Percentiles rank a stretch among this genome's conserved stretches.
Conservation (phyloP, 495 filamentous ascomycete genomes). For the Paragyromitra xinjiangensis region DNA sequence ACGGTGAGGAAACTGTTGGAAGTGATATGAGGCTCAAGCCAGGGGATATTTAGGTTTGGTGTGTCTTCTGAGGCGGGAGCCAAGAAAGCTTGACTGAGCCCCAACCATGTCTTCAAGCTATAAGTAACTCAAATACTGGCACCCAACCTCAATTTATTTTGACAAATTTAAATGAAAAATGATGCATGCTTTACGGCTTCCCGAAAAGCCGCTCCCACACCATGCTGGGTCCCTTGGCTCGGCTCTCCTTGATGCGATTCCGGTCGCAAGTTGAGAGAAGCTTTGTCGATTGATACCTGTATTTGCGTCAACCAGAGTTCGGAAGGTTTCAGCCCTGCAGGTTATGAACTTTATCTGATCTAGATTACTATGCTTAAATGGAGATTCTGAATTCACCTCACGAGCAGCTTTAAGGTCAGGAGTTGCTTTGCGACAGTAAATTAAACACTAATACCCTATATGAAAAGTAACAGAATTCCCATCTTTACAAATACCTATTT, state of each 20-base stretch:
- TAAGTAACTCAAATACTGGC: too few species aligned
- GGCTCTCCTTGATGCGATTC: not conserved
- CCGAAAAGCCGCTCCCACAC: too few species aligned
- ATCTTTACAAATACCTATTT: not conserved
- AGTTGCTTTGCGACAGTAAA: not conserved
- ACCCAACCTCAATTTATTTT: too few species aligned
- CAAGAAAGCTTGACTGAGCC: slow-evolving; percentile 10
- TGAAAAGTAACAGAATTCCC: not conserved
- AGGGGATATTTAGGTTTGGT: not conserved
- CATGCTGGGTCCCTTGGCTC: too few species aligned
- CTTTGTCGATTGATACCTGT: not conserved
- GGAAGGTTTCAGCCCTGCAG: slow-evolving; percentile 16
- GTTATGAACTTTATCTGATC: not conserved
- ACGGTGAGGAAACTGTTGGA: not conserved
- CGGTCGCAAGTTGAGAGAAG: slow-evolving; percentile 1
- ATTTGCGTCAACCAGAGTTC: not conserved
- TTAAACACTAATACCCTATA: not conserved
- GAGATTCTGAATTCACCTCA: not conserved
- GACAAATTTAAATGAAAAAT: too few species aligned
- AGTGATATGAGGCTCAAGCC: slow-evolving; percentile 14
- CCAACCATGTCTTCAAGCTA: not conserved
- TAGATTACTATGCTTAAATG: not conserved
- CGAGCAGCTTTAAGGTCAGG: not conserved
- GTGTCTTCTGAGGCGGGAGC: not conserved
- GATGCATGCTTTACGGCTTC: too few species aligned